phyloP scores from a whole-genome alignment of 352 stramenopile species.

The Pythium phragmitis region DNA sequence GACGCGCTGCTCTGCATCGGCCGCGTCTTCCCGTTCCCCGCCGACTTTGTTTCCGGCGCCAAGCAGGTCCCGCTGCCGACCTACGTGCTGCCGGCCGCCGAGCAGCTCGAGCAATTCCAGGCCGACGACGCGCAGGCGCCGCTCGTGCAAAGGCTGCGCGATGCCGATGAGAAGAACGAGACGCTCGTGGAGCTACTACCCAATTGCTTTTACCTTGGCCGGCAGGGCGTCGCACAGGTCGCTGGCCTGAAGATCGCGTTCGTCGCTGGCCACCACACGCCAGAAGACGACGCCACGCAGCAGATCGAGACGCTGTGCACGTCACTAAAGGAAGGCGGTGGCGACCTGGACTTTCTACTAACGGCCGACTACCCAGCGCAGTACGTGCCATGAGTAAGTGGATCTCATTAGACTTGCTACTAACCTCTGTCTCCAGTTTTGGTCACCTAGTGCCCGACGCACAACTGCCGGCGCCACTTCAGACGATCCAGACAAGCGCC shows the following conservation, averaged over 20 bases:
- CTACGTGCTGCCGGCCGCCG: constrained; percentile 51
- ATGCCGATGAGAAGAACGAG: constrained; percentile 1
- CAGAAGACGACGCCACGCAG: neutral
- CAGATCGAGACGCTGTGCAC: constrained; percentile 25
- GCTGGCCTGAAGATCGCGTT: constrained; percentile 32
- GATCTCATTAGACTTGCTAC: neutral
- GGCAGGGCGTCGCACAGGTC: constrained; percentile 35
- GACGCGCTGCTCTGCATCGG: constrained; percentile 65
- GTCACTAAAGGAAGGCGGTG: constrained; percentile 17
- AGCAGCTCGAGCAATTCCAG: constrained; percentile 29
- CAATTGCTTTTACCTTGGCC: constrained; percentile 51
- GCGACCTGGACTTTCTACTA: constrained; percentile 62
- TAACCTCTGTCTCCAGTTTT: constrained; percentile 11
- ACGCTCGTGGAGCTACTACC: constrained; percentile 42
- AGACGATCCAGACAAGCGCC: constrained; percentile 32
- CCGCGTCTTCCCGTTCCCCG: constrained; percentile 51
- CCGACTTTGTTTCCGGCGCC: constrained; percentile 38
- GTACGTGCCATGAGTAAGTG: constrained; percentile 21
- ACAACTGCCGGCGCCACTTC: constrained; percentile 52
- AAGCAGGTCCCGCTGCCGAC: constrained; percentile 51
- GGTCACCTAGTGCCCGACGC: constrained; percentile 57
- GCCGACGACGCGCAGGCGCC: constrained; percentile 30
- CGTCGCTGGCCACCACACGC: constrained; percentile 5
- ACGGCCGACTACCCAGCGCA: constrained; percentile 47
- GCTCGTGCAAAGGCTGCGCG: constrained; percentile 42